Percentiles rank a stretch among this genome's conserved stretches.
Evolutionary conservation across 257 asterid species (phyloP).

Genomic region (Ajuga chamaepitys): DNA sequence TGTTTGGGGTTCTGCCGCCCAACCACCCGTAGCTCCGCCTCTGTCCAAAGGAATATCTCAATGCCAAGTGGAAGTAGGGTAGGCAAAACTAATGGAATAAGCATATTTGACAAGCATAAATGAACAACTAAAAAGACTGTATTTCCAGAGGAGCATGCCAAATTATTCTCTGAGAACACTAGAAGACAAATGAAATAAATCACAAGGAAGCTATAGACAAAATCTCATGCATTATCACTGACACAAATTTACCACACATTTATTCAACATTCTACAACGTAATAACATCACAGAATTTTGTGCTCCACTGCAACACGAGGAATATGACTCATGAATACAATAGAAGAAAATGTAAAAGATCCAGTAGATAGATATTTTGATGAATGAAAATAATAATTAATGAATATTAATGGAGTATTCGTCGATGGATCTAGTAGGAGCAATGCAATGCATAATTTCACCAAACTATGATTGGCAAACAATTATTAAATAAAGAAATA

Average conservation of each 20-base stretch:
- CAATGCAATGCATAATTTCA: background rate
- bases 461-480: background rate
- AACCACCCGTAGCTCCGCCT: no score
- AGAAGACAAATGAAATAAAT: conserved; percentile 3
- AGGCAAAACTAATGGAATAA: background rate
- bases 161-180: conserved; percentile 1
- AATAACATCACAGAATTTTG: background rate
- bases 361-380: background rate
- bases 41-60: background rate
- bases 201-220: background rate
- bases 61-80: background rate
- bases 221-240: conserved; percentile 11
- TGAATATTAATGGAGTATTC: background rate
- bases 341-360: background rate
- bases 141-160: conserved; percentile 1
- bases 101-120: background rate
- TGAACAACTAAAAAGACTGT: conserved; percentile 13
- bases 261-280: background rate
- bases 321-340: background rate
- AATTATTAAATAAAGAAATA: background rate
- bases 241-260: background rate
- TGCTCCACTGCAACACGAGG: background rate
- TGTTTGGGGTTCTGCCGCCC: no score
- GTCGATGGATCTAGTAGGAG: background rate
- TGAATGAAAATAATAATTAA: background rate